Evolutionary conservation across 495 filamentous ascomycete genomes (phyloP).

Genomic region (Rhypophila decipiens): DNA sequence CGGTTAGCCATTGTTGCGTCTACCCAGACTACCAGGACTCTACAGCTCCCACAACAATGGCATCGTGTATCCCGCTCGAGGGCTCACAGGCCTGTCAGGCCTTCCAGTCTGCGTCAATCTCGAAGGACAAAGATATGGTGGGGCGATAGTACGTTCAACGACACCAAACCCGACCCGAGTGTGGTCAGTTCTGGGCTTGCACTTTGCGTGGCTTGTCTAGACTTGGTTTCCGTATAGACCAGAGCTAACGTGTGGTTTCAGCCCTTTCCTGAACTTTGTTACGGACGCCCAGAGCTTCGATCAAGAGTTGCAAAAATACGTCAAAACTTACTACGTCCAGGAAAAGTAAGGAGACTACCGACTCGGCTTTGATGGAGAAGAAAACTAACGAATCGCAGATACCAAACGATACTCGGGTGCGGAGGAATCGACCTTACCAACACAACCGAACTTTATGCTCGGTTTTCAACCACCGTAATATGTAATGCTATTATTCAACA

Average conservation of each 20-base stretch:
- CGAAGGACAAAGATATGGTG: slow-evolving; percentile 58
- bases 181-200: too few relatives aligned
- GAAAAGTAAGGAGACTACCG: slow-evolving; percentile 54
- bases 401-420: slow-evolving; percentile 74
- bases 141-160: slow-evolving; percentile 65
- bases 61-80: slow-evolving; percentile 69
- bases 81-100: slow-evolving; percentile 77
- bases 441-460: slow-evolving; percentile 81
- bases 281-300: slow-evolving; percentile 75
- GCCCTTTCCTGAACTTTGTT: slow-evolving; percentile 83
- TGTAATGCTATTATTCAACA: slow-evolving; percentile 95
- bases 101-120: slow-evolving; percentile 76
- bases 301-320: slow-evolving; percentile 61
- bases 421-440: slow-evolving; percentile 68
- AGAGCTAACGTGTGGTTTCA: slow-evolving; percentile 31
- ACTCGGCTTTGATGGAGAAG: slow-evolving; percentile 4
- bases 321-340: slow-evolving; percentile 66
- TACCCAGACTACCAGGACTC: slow-evolving; percentile 12
- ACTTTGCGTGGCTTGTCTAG: too few relatives aligned
- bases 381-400: slow-evolving; percentile 41
- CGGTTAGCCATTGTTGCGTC: slow-evolving; percentile 2
- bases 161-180: too few relatives aligned
- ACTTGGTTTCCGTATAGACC: not conserved
- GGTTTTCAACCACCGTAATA: slow-evolving; percentile 85
- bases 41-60: slow-evolving; percentile 20